phyloP scores from a whole-genome alignment of 805 yeast species.

The Alloascoidea africana region DNA sequence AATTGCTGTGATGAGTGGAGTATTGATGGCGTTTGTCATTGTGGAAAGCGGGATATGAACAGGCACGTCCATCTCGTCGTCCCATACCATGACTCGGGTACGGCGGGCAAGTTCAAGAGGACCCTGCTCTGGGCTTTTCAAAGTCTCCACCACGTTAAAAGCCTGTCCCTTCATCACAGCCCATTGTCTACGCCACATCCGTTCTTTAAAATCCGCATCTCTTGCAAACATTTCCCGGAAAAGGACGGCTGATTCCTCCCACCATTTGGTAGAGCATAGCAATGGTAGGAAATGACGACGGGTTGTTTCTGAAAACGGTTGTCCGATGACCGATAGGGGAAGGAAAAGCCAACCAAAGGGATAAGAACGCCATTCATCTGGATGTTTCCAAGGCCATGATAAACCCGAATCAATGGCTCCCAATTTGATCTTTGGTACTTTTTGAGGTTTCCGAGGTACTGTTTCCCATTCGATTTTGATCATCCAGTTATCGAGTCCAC shows the following conservation, averaged over 20 bases:
- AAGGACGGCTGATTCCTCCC: constrained; percentile 41
- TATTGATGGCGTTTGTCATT: constrained; percentile 28
- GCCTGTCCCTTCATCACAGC: constrained; percentile 69
- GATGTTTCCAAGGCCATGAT: constrained; percentile 71
- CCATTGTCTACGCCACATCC: constrained; percentile 56
- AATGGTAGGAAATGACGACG: constrained; percentile 41
- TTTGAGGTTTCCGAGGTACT: constrained; percentile 5
- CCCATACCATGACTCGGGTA: constrained; percentile 40
- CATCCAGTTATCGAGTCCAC: constrained; percentile 75
- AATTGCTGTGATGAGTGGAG: constrained; percentile 14
- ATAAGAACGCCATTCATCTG: constrained; percentile 68
- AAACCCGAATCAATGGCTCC: constrained; percentile 71
- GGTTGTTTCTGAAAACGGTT: constrained; percentile 44
- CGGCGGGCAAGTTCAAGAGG: constrained; percentile 53
- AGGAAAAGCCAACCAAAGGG: constrained; percentile 69
- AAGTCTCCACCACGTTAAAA: constrained; percentile 53
- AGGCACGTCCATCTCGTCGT: constrained; percentile 48
- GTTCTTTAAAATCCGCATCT: constrained; percentile 46
- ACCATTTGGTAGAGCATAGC: constrained; percentile 49
- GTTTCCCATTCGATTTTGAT: constrained; percentile 32
- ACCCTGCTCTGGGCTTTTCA: constrained; percentile 41
- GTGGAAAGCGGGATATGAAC: constrained; percentile 21
- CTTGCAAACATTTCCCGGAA: constrained; percentile 33
- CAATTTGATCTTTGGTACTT: constrained; percentile 21
- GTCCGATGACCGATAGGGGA: constrained; percentile 48